Percentiles rank a stretch among this genome's conserved stretches.
Conservation (phyloP, 164 flowering plant species). For the Annona cherimola region DNA sequence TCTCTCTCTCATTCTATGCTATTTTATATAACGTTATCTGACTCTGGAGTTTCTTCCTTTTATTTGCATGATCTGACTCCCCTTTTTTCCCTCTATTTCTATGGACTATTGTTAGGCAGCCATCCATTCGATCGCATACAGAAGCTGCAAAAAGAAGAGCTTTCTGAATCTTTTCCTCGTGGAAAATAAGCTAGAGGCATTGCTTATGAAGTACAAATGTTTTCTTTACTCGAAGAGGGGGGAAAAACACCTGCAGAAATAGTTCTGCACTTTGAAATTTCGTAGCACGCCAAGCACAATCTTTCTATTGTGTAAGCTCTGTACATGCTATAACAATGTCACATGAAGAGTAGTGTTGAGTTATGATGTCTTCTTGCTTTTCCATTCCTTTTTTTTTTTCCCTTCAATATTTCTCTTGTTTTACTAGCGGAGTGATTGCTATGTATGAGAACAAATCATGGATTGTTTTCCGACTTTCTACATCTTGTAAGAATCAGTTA, state of each 20-base stretch:
- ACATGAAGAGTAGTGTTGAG: too few relatives aligned
- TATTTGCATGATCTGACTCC: too few relatives aligned
- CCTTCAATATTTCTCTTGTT: not conserved
- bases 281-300: too few relatives aligned
- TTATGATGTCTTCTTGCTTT: not conserved
- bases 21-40: too few relatives aligned
- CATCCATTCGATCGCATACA: not conserved
- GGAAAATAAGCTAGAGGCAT: not conserved
- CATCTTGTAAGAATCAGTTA: not conserved
- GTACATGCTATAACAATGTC: not conserved
- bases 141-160: constrained; percentile 1
- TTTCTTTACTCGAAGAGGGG: not conserved
- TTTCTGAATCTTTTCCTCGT: not conserved
- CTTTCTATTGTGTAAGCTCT: not conserved
- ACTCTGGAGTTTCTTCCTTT: too few relatives aligned
- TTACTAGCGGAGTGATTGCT: not conserved
- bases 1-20: too few relatives aligned
- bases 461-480: not conserved
- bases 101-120: not conserved
- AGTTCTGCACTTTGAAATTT: not conserved
- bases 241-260: not conserved
- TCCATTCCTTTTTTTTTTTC: not conserved
- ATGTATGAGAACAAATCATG: not conserved
- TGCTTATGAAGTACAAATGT: not conserved
- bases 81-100: too few relatives aligned